A percentile compares a stretch with the other conserved stretches of the same genome.
phyloP scores from a whole-genome alignment of 371 early-diverging fungal genomes.

The Chytridium lagenaria region DNA sequence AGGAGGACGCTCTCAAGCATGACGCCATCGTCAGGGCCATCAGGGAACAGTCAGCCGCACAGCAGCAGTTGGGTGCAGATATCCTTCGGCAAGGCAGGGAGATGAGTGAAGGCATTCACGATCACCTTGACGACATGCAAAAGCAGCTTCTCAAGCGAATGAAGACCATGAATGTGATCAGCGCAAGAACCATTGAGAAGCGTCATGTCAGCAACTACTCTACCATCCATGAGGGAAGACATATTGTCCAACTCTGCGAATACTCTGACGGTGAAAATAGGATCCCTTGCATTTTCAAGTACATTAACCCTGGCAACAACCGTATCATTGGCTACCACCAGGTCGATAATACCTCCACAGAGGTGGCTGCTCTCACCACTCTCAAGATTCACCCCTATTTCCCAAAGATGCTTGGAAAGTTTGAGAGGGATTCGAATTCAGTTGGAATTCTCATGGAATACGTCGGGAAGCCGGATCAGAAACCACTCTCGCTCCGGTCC shows the following conservation, averaged over 20 bases:
- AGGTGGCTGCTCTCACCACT: not conserved
- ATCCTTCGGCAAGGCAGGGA: not conserved
- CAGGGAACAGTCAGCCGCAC: not conserved
- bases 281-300: constrained; percentile 14
- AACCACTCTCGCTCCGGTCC: constrained; percentile 4
- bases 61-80: constrained; percentile 6
- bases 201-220: constrained; percentile 1
- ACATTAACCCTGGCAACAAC: constrained; percentile 15
- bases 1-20: not conserved
- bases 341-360: not conserved
- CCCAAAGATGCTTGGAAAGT: constrained; percentile 10
- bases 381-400: constrained; percentile 8
- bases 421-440: not conserved
- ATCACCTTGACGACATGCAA: constrained; percentile 3
- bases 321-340: constrained; percentile 2
- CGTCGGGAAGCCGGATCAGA: not conserved
- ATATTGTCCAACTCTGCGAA: not conserved
- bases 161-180: constrained; percentile 3
- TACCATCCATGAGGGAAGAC: not conserved
- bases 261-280: not conserved
- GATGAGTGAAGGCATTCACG: constrained; percentile 4
- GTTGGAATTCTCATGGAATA: constrained; percentile 13
- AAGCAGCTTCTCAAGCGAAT: not conserved
- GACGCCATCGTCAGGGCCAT: not conserved
- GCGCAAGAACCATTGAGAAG: not conserved